A percentile compares a stretch with the other conserved stretches of the same genome.
Evolutionary conservation across 2,329 filamentous ascomycete genomes (phyloP).

Genomic region (Fusarium sp.): DNA sequence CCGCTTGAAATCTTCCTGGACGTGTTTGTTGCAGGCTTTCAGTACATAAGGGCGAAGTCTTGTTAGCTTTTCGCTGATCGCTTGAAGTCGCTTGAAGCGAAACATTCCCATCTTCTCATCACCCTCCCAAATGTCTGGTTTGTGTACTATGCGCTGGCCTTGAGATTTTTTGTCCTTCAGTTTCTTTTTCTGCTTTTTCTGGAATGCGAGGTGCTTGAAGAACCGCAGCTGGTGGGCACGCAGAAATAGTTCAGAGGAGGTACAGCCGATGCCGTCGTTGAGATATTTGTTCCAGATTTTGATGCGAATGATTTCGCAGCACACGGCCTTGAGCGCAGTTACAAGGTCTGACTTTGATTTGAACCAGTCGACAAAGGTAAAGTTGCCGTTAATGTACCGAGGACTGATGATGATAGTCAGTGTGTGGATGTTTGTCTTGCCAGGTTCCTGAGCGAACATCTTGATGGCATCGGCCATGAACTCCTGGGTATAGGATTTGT

Average conservation of each 20-base stretch:
- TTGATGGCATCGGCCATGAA: slow-evolving; percentile 55
- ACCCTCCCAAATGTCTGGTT: slow-evolving; percentile 17
- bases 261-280: slow-evolving; percentile 1
- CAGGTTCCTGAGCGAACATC: slow-evolving; percentile 49
- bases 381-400: slow-evolving; percentile 19
- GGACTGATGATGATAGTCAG: slow-evolving; percentile 59
- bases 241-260: slow-evolving; percentile 17
- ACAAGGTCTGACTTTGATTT: slow-evolving; percentile 45
- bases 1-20: not conserved
- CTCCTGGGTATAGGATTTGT: slow-evolving; percentile 37
- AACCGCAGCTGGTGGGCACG: slow-evolving; percentile 33
- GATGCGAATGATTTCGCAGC: slow-evolving; percentile 54
- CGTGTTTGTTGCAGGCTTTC: slow-evolving; percentile 30
- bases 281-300: slow-evolving; percentile 49
- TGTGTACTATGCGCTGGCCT: not conserved
- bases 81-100: not conserved
- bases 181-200: not conserved
- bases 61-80: slow-evolving; percentile 5
- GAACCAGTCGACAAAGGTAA: slow-evolving; percentile 57
- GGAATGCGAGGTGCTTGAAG: slow-evolving; percentile 7
- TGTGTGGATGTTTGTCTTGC: slow-evolving; percentile 53
- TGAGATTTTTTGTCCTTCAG: not conserved
- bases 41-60: slow-evolving; percentile 17
- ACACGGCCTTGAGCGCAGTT: slow-evolving; percentile 49
- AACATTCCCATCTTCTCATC: slow-evolving; percentile 19